These are phyloP conservation scores for Diaporthe nobilis DNA, from an alignment of 2,329 filamentous ascomycete species.

Conservation along the genomic window DNA sequence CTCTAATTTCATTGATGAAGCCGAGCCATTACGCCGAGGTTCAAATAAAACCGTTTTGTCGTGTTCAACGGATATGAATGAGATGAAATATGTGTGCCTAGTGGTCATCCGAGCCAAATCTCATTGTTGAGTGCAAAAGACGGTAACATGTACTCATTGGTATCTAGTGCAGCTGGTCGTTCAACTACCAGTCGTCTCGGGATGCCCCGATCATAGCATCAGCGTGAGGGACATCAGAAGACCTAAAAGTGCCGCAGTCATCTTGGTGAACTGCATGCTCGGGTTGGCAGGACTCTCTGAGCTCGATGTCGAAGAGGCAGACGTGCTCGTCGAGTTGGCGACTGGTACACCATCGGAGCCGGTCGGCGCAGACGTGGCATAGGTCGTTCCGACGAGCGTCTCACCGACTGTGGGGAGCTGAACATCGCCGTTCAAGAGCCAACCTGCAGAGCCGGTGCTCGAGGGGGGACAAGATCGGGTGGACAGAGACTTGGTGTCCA, in stretches of 20 bases:
- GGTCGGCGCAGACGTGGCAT: slow-evolving; percentile 41
- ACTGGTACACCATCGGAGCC: slow-evolving; percentile 21
- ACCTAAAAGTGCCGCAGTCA: slow-evolving; percentile 62
- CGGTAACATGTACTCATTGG: not conserved
- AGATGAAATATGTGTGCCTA: not conserved
- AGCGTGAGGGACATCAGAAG: slow-evolving; percentile 68
- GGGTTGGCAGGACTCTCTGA: slow-evolving; percentile 59
- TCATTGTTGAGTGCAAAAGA: not conserved
- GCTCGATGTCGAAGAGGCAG: slow-evolving; percentile 47
- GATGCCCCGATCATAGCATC: slow-evolving; percentile 57
- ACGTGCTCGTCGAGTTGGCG: slow-evolving; percentile 47
- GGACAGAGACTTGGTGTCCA: slow-evolving; percentile 74
- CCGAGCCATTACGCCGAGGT: not conserved
- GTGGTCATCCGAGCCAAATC: not conserved
- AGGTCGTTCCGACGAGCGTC: slow-evolving; percentile 52
- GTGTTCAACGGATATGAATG: slow-evolving; percentile 9
- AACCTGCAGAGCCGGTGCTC: slow-evolving; percentile 71
- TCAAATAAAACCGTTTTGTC: not conserved
- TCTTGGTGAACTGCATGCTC: slow-evolving; percentile 63
- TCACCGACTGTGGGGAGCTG: slow-evolving; percentile 78
- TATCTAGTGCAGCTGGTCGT: not conserved
- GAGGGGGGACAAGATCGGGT: slow-evolving; percentile 79
- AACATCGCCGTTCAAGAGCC: slow-evolving; percentile 80
- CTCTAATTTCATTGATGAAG: not conserved
- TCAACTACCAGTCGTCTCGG: not conserved